Base-by-base conservation (phyloP, 1,284 basidiomycete genomes). In the Mixia osmundae region DNA sequence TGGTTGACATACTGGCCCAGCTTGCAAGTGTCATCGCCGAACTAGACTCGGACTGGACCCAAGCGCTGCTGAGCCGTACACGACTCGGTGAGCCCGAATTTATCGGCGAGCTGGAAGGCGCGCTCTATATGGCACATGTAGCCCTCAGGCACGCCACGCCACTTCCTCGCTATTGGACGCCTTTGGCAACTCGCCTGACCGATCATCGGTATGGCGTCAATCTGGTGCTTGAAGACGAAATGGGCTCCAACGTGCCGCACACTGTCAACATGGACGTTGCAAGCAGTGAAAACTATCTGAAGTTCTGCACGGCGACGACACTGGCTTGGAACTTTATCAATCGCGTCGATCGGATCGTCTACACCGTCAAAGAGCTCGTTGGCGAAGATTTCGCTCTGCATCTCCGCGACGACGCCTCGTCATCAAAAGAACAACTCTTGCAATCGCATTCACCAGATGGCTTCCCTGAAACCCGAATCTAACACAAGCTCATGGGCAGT, bases 31-130 rank as follows among this genome's bases (percentile, higher is more conserved):
- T 30, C 15, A 15, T 30, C 22, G 15, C 22, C 27, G 14, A 12
- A 20, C 35, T 37, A 3, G 15, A 14, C 18, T 12, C 12, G n/a
- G 26, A 19, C 14, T 37, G 35, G 35, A 37, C 35, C 15, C 29
- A 22, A 30, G 35, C 35, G 9, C 16, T 30, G 27, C 19, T 37
- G 18, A 14, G 21, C n/a, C n/a, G 35, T 19, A 37, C 35, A 15
- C 25, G 35, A 5, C 28, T 37, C 19, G 14, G 21, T n/a, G 35
- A 37, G 14, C 35, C 35, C 9, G 35, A 37, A 19, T 37, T 37
- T 30, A n/a, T 37, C 12, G 28, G 6, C 18, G n/a, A 20, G 21
- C 29, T 37, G 27, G 18, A 26, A 11, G 14, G 16, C 10, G 16
- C 26, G 4, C 22, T 18, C 28, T 15, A 12, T 14, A 26, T 37